Conservation (phyloP, 2,329 filamentous ascomycete genomes). For the Teratosphaeria epicoccoides region DNA sequence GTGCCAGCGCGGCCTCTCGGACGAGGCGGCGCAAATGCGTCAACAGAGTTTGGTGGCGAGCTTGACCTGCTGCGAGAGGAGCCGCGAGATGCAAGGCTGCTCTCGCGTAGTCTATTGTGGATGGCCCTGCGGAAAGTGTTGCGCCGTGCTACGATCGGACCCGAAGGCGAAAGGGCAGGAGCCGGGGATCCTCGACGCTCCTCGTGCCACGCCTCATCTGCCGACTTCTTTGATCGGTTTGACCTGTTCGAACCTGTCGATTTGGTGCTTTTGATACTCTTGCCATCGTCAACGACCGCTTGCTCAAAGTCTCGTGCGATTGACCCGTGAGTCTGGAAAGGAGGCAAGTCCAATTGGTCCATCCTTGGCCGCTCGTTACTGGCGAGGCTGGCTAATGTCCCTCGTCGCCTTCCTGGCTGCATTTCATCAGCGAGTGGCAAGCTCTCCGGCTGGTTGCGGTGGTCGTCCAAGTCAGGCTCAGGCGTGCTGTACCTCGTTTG, state of each 20-base stretch:
- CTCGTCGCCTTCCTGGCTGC: constrained; percentile 46
- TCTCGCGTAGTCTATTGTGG: constrained; percentile 16
- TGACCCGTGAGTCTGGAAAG: constrained; percentile 32
- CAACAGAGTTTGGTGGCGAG: constrained; percentile 93
- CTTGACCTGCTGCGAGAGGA: constrained; percentile 51
- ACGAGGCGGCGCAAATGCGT: constrained; percentile 86
- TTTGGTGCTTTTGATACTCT: constrained; percentile 40
- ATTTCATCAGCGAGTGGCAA: constrained; percentile 46
- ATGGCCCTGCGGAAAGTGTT: constrained; percentile 33
- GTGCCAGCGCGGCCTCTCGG: constrained; percentile 68
- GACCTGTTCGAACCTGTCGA: constrained; percentile 29
- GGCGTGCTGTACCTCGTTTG: constrained; percentile 60
- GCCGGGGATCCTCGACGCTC: constrained; percentile 22
- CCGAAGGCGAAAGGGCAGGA: background rate
- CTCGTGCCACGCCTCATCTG: constrained; percentile 24
- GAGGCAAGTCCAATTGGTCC: constrained; percentile 34
- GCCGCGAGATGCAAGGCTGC: constrained; percentile 18
- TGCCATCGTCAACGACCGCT: constrained; percentile 73
- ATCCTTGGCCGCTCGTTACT: constrained; percentile 34
- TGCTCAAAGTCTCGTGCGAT: constrained; percentile 73
- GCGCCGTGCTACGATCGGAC: constrained; percentile 29
- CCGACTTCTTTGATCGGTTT: constrained; percentile 10
- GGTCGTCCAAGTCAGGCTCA: constrained; percentile 76
- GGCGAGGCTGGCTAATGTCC: constrained; percentile 61
- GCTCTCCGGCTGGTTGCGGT: constrained; percentile 57